Evolutionary conservation across 2,329 filamentous ascomycete species (phyloP).

Genomic region (Xylaria sp.): DNA sequence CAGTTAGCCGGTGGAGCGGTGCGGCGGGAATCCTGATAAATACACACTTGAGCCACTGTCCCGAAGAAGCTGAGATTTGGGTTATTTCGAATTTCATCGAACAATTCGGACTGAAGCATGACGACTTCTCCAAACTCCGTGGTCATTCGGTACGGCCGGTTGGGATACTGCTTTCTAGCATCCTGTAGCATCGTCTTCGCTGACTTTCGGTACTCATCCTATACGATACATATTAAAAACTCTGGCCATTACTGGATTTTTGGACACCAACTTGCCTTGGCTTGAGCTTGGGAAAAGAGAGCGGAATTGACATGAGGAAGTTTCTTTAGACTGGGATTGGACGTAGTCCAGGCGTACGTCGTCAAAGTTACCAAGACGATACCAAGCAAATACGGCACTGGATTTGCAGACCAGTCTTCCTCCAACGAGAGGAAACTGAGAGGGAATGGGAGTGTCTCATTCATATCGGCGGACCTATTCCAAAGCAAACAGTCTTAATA

Average conservation of each 20-base stretch:
- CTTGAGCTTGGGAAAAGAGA: slow-evolving; percentile 14
- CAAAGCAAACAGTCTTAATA: not conserved
- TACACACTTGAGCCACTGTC: slow-evolving; percentile 12
- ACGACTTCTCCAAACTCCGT: slow-evolving; percentile 23
- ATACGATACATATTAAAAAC: not conserved
- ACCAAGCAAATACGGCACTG: slow-evolving; percentile 14
- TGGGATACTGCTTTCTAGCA: slow-evolving; percentile 16
- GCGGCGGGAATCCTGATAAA: not conserved
- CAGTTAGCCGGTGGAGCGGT: not conserved
- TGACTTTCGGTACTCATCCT: slow-evolving; percentile 12
- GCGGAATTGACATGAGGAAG: slow-evolving; percentile 18
- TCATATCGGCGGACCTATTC: slow-evolving; percentile 9
- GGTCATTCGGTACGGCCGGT: slow-evolving; percentile 24
- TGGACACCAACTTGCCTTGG: slow-evolving; percentile 5
- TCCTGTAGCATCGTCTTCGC: slow-evolving; percentile 14
- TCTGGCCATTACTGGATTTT: not conserved
- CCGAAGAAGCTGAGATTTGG: slow-evolving; percentile 17
- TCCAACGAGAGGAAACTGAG: slow-evolving; percentile 9
- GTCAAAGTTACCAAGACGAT: slow-evolving; percentile 12
- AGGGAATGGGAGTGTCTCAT: slow-evolving; percentile 10
- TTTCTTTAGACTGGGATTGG: slow-evolving; percentile 18
- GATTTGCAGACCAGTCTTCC: slow-evolving; percentile 9
- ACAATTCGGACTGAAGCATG: slow-evolving; percentile 18
- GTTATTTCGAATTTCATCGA: slow-evolving; percentile 22
- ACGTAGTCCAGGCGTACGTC: slow-evolving; percentile 15